Conservation (phyloP, 2,329 filamentous ascomycete genomes). For the Neopestalotiopsis rosae region DNA sequence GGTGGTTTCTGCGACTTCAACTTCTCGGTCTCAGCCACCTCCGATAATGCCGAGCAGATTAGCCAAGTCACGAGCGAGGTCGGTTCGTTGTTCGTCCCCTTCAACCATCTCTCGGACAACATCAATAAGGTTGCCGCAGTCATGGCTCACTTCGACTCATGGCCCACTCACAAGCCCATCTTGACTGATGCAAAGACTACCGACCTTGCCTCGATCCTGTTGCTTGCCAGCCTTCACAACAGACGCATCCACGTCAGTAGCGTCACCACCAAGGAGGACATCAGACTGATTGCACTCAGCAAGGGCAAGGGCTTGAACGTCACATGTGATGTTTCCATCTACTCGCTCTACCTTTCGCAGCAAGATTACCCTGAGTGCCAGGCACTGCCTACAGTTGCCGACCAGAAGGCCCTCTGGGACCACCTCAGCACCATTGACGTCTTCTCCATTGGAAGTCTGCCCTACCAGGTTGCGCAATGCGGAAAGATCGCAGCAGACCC, state of each 20-base stretch:
- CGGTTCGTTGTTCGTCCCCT: constrained; percentile 81
- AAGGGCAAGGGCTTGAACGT: constrained; percentile 84
- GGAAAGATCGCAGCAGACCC: constrained; percentile 58
- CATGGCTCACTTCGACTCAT: constrained; percentile 78
- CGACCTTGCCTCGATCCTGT: constrained; percentile 79
- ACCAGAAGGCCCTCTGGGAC: constrained; percentile 78
- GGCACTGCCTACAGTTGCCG: constrained; percentile 68
- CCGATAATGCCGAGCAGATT: constrained; percentile 76
- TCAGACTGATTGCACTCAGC: constrained; percentile 75
- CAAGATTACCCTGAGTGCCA: constrained; percentile 71
- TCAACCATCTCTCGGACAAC: constrained; percentile 81
- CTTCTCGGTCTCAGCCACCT: constrained; percentile 77
- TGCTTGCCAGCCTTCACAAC: constrained; percentile 79
- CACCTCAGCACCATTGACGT: constrained; percentile 76
- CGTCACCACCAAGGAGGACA: constrained; percentile 82
- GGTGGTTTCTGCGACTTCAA: constrained; percentile 80
- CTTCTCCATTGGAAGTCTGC: constrained; percentile 79
- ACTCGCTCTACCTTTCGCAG: constrained; percentile 76
- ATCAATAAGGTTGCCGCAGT: constrained; percentile 84
- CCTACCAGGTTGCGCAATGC: constrained; percentile 73
- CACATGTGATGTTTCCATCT: constrained; percentile 83
- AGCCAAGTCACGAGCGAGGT: constrained; percentile 75
- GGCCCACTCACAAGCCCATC: constrained; percentile 80
- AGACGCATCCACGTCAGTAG: constrained; percentile 81
- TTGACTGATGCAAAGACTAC: constrained; percentile 82